These are phyloP conservation scores for Kazachstania sp. DNA, from an alignment of 1,139 yeast species.

Conservation along the genomic window DNA sequence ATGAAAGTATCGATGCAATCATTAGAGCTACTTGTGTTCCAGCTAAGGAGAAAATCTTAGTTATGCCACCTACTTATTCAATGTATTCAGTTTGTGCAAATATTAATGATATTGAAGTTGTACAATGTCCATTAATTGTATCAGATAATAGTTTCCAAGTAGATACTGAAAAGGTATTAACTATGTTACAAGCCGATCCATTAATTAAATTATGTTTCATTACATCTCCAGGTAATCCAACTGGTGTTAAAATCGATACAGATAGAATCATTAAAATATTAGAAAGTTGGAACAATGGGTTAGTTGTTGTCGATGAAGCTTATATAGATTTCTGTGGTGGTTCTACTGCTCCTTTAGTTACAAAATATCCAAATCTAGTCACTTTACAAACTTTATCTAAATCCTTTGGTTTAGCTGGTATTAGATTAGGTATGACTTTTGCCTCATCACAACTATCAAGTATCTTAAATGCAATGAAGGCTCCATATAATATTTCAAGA, in stretches of 20 bases:
- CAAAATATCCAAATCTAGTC: constrained; percentile 70
- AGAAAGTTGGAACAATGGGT: constrained; percentile 55
- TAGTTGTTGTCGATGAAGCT: constrained; percentile 92
- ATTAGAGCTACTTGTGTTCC: constrained; percentile 83
- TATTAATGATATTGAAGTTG: constrained; percentile 76
- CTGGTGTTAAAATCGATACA: constrained; percentile 56
- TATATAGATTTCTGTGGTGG: constrained; percentile 81
- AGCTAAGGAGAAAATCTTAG: constrained; percentile 67
- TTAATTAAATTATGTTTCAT: constrained; percentile 65
- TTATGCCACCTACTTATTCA: constrained; percentile 95
- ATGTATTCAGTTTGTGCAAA: constrained; percentile 91
- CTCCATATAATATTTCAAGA: constrained; percentile 89
- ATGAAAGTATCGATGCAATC: constrained; percentile 85
- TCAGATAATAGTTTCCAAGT: constrained; percentile 57
- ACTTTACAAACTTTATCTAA: constrained; percentile 90
- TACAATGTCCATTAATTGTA: constrained; percentile 50
- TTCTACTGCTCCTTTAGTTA: constrained; percentile 75
- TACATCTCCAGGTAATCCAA: constrained; percentile 98
- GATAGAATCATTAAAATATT: constrained; percentile 45
- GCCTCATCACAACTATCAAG: constrained; percentile 51
- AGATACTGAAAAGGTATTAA: constrained; percentile 47
- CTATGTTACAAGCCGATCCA: constrained; percentile 47
- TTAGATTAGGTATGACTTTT: constrained; percentile 76
- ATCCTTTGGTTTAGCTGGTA: constrained; percentile 93
- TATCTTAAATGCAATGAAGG: constrained; percentile 80